Base-by-base conservation (phyloP, 2,329 filamentous ascomycete genomes). In the Tothia fuscella region DNA sequence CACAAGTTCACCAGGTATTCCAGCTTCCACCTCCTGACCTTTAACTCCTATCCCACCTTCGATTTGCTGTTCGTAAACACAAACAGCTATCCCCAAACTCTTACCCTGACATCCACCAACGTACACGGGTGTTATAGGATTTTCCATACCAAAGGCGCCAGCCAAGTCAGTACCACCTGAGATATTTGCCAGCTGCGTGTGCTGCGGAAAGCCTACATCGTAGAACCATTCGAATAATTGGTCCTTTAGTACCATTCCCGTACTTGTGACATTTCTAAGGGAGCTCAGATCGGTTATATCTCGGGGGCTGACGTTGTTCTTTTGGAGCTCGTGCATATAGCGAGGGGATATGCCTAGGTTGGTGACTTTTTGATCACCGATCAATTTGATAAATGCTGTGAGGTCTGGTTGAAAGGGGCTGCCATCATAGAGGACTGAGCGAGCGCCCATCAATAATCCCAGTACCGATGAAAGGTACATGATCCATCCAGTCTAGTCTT, bases 161-260 rank as follows among this genome's bases (percentile, higher is more conserved):
- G 79, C 80, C 38, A 88, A 71, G 55, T 89, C 83, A 3, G 83
- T 89, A 1, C 83, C 83, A 4, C 83, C 83, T 1, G 78, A 80
- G 28, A 88, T 79, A 54, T 88, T 89, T 21, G 64, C 70, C 2
- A 93, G 65, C 19, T 86, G 82, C 0, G 78, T 72, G 34, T 67
- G 63, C 0, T 65, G 47, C 0, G 82, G 80, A 55, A 93, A 93
- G 0, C 69, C 82, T 6, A 67, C 62, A 49, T 85, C 79, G 55
- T 88, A 79, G 58, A 80, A 77, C 84, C 85, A 93, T 54, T 86
- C 78, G 53, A 87, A 89, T 25, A 85, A 65, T 20, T 30, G 29
- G 37, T 87, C 76, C 0, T 81, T 76, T 3, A 91, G 68, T 0
- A 91, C 83, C 82, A 89, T 89, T 3, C 85, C 85, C 0, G 85